Percentiles rank a stretch among this genome's conserved stretches.
Conservation (phyloP, 2,329 filamentous ascomycete genomes). For the Pseudogymnoascus sp. region DNA sequence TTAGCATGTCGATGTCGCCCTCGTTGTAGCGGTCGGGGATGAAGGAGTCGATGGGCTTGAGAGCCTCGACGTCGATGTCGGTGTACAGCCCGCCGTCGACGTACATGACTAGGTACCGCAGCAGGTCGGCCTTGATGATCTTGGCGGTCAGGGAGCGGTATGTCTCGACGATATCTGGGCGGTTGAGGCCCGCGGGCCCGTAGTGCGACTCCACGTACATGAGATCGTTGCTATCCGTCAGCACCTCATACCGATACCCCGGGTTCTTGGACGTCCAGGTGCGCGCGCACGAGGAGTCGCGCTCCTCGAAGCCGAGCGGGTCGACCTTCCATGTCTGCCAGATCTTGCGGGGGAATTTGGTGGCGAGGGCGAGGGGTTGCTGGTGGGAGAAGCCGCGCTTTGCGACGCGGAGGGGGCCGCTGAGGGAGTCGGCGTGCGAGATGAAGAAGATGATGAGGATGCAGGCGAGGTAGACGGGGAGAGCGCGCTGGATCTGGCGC, state of each 20-base stretch:
- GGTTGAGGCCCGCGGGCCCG: slow-evolving; percentile 54
- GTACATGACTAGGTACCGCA: slow-evolving; percentile 60
- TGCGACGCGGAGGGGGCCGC: slow-evolving; percentile 9
- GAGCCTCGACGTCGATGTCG: slow-evolving; percentile 50
- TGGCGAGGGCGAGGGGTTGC: slow-evolving; percentile 12
- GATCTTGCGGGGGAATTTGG: slow-evolving; percentile 55
- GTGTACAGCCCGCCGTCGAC: slow-evolving; percentile 52
- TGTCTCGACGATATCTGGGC: slow-evolving; percentile 55
- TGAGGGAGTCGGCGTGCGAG: slow-evolving; percentile 16
- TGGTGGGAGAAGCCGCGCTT: neutral
- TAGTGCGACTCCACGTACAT: slow-evolving; percentile 61
- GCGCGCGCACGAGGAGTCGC: slow-evolving; percentile 49
- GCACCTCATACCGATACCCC: slow-evolving; percentile 39
- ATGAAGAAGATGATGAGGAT: slow-evolving; percentile 21
- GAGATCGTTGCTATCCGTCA: slow-evolving; percentile 58
- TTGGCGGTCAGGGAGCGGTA: slow-evolving; percentile 51
- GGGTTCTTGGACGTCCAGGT: slow-evolving; percentile 62
- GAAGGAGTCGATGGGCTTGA: slow-evolving; percentile 45
- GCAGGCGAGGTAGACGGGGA: slow-evolving; percentile 21
- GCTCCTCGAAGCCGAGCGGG: slow-evolving; percentile 55
- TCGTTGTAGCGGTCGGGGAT: slow-evolving; percentile 56
- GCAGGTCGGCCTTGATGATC: slow-evolving; percentile 58
- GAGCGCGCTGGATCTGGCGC: slow-evolving; percentile 20
- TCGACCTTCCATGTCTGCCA: slow-evolving; percentile 73
- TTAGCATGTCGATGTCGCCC: slow-evolving; percentile 59